Evolutionary conservation across 2,329 filamentous ascomycete genomes (phyloP).

Genomic region (Fusarium beomiforme): DNA sequence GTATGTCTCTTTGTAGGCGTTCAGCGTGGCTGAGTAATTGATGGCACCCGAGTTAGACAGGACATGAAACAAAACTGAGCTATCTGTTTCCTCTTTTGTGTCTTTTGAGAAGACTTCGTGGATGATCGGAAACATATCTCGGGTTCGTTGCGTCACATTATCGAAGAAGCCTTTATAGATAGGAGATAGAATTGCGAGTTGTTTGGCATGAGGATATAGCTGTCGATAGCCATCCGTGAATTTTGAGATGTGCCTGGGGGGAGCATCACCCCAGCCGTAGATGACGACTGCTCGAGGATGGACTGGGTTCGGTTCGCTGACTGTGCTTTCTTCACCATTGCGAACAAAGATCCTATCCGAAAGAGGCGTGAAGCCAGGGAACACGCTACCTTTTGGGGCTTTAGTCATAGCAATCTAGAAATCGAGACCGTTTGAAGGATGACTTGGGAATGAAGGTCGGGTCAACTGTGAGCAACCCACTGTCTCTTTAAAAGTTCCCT

Average conservation of each 20-base stretch:
- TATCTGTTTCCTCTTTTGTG: fast-evolving
- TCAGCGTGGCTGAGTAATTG: not conserved
- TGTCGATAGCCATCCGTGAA: not conserved
- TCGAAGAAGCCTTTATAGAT: conserved; percentile 3
- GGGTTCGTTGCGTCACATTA: not conserved
- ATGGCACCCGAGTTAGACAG: conserved; percentile 5
- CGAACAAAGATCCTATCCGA: not conserved
- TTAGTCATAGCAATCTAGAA: not conserved
- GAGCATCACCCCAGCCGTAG: conserved; percentile 14
- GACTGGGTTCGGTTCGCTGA: fast-evolving
- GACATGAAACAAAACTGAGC: not conserved
- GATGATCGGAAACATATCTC: not conserved
- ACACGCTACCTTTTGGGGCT: fast-evolving
- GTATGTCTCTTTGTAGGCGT: conserved; percentile 1
- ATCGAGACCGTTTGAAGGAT: no score
- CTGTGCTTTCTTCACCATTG: fast-evolving
- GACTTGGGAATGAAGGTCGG: no score
- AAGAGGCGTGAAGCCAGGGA: not conserved
- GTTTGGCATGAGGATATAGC: not conserved
- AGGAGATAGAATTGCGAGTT: not conserved
- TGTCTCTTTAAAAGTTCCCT: not conserved
- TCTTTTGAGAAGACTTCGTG: not conserved
- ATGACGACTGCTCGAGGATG: not conserved
- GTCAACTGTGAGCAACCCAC: no score
- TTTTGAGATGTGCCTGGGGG: not conserved